These are phyloP conservation scores for Ganoderma meredithae DNA, from an alignment of 1,284 basidiomycete genomes.

Conservation along the genomic window DNA sequence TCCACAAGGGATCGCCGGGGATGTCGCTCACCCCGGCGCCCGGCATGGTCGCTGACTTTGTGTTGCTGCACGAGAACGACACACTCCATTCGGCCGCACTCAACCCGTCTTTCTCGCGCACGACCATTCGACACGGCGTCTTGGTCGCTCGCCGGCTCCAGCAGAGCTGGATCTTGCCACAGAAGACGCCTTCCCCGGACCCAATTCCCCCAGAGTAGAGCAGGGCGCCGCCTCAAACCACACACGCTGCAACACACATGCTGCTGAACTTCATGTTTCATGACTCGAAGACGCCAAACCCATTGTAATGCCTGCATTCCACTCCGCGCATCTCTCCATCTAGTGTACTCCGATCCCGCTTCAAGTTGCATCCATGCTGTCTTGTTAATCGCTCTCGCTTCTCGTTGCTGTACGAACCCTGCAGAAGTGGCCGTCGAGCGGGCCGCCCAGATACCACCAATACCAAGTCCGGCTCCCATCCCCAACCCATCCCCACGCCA, in stretches of 20 bases:
- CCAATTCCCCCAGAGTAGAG: slow-evolving; percentile 16
- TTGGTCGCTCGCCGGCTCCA: slow-evolving; percentile 37
- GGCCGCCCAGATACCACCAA: not conserved
- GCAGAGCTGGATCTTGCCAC: slow-evolving; percentile 31
- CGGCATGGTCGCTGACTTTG: slow-evolving; percentile 62
- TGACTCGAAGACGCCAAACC: not conserved
- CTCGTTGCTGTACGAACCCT: slow-evolving; percentile 6
- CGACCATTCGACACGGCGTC: slow-evolving; percentile 48
- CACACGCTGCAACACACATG: not conserved
- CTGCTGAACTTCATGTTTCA: not conserved
- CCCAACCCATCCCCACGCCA: slow-evolving; percentile 7
- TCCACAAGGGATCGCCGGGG: slow-evolving; percentile 32
- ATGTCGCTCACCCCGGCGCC: slow-evolving; percentile 44
- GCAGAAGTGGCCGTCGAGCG: slow-evolving; percentile 10
- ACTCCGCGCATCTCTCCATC: not conserved
- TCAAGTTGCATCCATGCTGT: slow-evolving; percentile 13
- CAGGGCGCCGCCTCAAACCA: not conserved
- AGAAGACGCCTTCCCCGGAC: slow-evolving; percentile 29
- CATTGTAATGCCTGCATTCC: not conserved
- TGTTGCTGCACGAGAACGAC: slow-evolving; percentile 60
- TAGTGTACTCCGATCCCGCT: not conserved
- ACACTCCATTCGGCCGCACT: slow-evolving; percentile 56
- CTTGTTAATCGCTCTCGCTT: slow-evolving; percentile 11
- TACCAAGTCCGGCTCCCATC: not conserved
- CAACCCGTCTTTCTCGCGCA: slow-evolving; percentile 53